Percentiles rank a stretch among this genome's conserved stretches.
These are phyloP conservation scores for Nemania bipapillata DNA, from an alignment of 2,329 filamentous ascomycete genomes.

Conservation along the genomic window DNA sequence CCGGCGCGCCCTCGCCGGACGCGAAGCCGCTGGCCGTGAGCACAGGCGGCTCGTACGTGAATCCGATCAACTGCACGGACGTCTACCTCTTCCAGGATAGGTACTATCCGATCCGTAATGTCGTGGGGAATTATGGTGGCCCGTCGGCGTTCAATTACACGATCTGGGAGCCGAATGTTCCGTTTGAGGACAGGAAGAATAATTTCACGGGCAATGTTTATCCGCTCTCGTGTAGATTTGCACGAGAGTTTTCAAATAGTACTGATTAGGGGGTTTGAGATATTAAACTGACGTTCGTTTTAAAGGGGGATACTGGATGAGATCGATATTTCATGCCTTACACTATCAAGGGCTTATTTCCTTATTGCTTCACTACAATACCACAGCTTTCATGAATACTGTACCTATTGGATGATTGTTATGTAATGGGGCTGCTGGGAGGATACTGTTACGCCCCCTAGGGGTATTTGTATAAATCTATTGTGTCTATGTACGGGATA, in stretches of 20 bases:
- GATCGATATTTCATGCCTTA: no score
- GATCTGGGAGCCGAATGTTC: constrained; percentile 17
- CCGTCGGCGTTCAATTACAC: constrained; percentile 17
- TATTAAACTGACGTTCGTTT: no score
- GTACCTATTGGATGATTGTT: no score
- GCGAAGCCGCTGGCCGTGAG: not conserved
- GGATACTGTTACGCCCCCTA: no score
- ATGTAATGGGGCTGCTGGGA: no score
- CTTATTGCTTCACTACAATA: no score
- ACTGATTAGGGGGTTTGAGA: not conserved
- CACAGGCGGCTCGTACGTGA: not conserved
- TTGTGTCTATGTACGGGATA: no score
- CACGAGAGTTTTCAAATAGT: not conserved
- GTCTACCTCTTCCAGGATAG: not conserved
- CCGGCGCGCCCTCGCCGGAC: not conserved
- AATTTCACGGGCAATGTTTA: constrained; percentile 13
- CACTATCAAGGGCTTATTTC: no score
- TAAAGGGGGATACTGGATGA: no score
- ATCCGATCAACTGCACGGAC: constrained; percentile 19
- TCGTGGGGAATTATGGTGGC: constrained; percentile 8
- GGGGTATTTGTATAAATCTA: no score
- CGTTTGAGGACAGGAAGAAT: constrained; percentile 10
- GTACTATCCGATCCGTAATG: constrained; percentile 8
- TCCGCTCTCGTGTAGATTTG: constrained; percentile 11
- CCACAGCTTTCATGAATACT: no score